Conservation (phyloP, 257 asterid species). For the Apocynum venetum region DNA sequence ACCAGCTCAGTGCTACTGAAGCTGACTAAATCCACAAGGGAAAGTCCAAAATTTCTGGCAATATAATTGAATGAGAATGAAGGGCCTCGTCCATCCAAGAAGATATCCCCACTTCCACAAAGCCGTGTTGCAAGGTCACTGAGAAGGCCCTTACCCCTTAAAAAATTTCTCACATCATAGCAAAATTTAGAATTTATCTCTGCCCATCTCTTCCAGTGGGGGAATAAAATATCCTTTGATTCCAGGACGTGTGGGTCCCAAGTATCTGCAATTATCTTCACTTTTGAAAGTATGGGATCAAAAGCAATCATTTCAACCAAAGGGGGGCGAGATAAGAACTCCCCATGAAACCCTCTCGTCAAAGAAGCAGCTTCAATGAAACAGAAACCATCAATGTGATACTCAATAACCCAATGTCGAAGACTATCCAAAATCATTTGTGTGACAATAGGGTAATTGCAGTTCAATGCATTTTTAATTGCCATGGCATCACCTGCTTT, state of each 20-base stretch:
- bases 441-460: constrained; percentile 69
- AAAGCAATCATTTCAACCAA: constrained; percentile 81
- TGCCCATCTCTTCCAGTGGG: constrained; percentile 99
- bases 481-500: constrained; percentile 29
- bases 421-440: constrained; percentile 82
- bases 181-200: constrained; percentile 66
- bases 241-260: constrained; percentile 55
- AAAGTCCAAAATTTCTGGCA: constrained; percentile 65
- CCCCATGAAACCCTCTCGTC: constrained; percentile 55
- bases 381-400: constrained; percentile 80
- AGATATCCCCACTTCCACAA: constrained; percentile 90
- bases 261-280: constrained; percentile 70
- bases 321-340: constrained; percentile 78
- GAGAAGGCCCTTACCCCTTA: constrained; percentile 67
- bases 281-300: constrained; percentile 80
- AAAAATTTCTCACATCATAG: constrained; percentile 62
- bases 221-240: constrained; percentile 45
- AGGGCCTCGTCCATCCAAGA: constrained; percentile 78
- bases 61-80: constrained; percentile 74
- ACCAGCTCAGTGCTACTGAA: constrained; percentile 45
- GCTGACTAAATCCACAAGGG: constrained; percentile 89
- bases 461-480: constrained; percentile 47
- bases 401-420: constrained; percentile 81
- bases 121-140: constrained; percentile 78
- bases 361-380: constrained; percentile 64